phyloP scores from a whole-genome alignment of 2,329 filamentous ascomycete species.

The Dichotomopilus funicola region DNA sequence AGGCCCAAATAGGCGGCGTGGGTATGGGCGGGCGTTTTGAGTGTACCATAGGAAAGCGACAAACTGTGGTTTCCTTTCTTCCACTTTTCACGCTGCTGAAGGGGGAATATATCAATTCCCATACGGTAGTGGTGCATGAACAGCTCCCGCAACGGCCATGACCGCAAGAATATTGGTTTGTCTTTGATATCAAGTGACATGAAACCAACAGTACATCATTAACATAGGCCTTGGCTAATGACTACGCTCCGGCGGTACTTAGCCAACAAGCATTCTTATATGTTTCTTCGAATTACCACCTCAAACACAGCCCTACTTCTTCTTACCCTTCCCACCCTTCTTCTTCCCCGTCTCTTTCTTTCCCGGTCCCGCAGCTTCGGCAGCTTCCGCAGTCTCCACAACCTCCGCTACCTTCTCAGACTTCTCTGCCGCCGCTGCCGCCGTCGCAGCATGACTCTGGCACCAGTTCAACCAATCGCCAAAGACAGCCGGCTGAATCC shows the following conservation, averaged over 20 bases:
- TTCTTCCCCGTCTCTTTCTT: background rate
- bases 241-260: background rate
- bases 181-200: background rate
- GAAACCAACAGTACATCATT: background rate
- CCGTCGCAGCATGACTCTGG: slow-evolving; percentile 25
- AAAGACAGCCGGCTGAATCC: slow-evolving; percentile 60
- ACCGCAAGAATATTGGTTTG: background rate
- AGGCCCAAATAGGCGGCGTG: background rate
- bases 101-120: slow-evolving; percentile 20
- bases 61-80: background rate
- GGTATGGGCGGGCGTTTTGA: slow-evolving; percentile 1
- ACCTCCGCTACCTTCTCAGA: too few relatives aligned
- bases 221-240: background rate
- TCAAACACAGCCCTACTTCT: background rate
- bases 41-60: slow-evolving; percentile 18
- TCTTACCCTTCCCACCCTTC: background rate
- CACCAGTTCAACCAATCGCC: slow-evolving; percentile 68
- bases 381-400: too few relatives aligned
- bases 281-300: background rate
- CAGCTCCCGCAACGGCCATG: background rate
- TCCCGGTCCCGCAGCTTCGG: too few relatives aligned
- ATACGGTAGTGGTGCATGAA: slow-evolving; percentile 8
- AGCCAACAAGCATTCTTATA: background rate
- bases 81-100: background rate
- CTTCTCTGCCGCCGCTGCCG: background rate